These are phyloP conservation scores for Benincasa hispida DNA, from an alignment of 306 rosid species.

Conservation along the genomic window DNA sequence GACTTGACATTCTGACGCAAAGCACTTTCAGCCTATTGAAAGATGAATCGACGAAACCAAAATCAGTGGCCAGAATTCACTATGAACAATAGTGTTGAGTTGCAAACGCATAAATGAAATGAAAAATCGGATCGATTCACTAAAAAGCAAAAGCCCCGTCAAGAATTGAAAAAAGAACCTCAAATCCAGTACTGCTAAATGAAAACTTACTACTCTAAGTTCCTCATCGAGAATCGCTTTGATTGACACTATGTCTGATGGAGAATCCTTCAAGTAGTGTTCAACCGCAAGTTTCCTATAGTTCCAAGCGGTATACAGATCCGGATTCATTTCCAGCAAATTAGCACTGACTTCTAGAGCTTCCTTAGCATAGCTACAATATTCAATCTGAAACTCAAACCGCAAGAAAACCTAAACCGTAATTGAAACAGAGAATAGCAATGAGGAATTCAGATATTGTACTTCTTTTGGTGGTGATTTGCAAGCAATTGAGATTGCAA, in stretches of 20 bases:
- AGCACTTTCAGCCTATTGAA: conserved; percentile 48
- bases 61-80: neutral
- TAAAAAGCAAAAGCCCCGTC: neutral
- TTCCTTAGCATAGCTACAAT: conserved; percentile 54
- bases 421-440: conserved; percentile 7
- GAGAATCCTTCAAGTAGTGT: conserved; percentile 27
- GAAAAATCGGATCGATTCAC: neutral
- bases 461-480: conserved; percentile 45
- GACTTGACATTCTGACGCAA: conserved; percentile 76
- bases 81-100: neutral
- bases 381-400: neutral
- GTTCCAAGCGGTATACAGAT: conserved; percentile 84
- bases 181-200: neutral
- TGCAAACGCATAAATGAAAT: neutral
- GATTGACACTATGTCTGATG: conserved; percentile 32
- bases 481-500: conserved; percentile 63
- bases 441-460: neutral
- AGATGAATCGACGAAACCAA: neutral
- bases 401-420: neutral
- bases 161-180: neutral
- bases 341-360: conserved; percentile 54
- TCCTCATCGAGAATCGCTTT: conserved; percentile 38
- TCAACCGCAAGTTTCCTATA: conserved; percentile 69
- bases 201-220: conserved; percentile 47
- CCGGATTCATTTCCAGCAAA: conserved; percentile 70